These are phyloP conservation scores for Cladosporium sp. DNA, from an alignment of 2,329 filamentous ascomycete species.

Conservation along the genomic window DNA sequence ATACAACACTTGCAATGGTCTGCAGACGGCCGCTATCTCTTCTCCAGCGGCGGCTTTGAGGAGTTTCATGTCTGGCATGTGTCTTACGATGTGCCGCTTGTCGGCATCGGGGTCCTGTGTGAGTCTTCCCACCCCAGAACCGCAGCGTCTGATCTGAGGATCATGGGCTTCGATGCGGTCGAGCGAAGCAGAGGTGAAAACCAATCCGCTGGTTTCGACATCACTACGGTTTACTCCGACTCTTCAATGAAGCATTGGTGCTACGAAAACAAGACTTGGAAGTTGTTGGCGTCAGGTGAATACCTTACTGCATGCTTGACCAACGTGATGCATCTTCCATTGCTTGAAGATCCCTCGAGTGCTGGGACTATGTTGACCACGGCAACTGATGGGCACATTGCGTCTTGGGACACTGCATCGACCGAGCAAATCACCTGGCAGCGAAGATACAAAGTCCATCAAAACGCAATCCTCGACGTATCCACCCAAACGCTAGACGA, in stretches of 20 bases:
- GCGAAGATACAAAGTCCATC: constrained; percentile 58
- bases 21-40: constrained; percentile 60
- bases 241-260: constrained; percentile 62
- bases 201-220: constrained; percentile 42
- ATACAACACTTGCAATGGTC: constrained; percentile 80
- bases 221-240: constrained; percentile 79
- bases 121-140: constrained; percentile 48
- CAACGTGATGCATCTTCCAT: constrained; percentile 46
- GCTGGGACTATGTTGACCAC: constrained; percentile 56
- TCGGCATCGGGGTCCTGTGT: constrained; percentile 51
- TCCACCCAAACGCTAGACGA: constrained; percentile 31
- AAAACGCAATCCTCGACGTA: constrained; percentile 70
- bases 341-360: constrained; percentile 2
- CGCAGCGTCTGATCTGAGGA: constrained; percentile 64
- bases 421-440: constrained; percentile 30
- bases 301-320: constrained; percentile 64
- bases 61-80: constrained; percentile 86
- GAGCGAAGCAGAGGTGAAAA: constrained; percentile 18
- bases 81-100: constrained; percentile 45
- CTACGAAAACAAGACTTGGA: constrained; percentile 29
- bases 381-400: constrained; percentile 76
- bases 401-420: constrained; percentile 47
- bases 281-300: constrained; percentile 32
- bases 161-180: constrained; percentile 70
- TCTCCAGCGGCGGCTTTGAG: constrained; percentile 83